Evolutionary conservation across 2,329 filamentous ascomycete species (phyloP).

Genomic region (Leptographium radiaticola): DNA sequence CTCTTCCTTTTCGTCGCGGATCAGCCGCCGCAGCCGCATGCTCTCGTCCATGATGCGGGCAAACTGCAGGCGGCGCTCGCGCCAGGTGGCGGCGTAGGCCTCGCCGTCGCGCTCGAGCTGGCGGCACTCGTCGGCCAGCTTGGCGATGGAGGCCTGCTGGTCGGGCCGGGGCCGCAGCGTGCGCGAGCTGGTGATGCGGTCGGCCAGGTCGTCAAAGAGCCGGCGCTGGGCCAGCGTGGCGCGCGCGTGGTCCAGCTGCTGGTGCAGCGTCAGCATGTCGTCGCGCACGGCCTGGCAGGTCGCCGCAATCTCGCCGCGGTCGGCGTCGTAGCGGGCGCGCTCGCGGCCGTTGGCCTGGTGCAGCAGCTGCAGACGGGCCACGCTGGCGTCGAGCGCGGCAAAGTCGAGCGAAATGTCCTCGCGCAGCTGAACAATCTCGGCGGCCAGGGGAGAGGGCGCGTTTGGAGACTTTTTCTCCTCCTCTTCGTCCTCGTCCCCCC

Average conservation of each 20-base stretch:
- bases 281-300: conserved; percentile 68
- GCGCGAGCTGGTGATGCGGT: conserved; percentile 72
- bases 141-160: conserved; percentile 62
- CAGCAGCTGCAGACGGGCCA: conserved; percentile 79
- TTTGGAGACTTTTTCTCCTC: conserved; percentile 11
- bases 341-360: conserved; percentile 71
- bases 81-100: conserved; percentile 72
- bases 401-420: conserved; percentile 84
- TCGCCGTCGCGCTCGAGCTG: conserved; percentile 76
- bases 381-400: conserved; percentile 72
- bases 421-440: conserved; percentile 50
- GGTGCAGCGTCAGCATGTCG: conserved; percentile 57
- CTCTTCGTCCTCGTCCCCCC: conserved; percentile 5
- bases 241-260: conserved; percentile 65
- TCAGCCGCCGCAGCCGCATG: conserved; percentile 70
- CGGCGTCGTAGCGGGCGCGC: conserved; percentile 67
- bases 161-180: conserved; percentile 75
- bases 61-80: conserved; percentile 75
- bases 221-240: conserved; percentile 66
- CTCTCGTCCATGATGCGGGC: conserved; percentile 81
- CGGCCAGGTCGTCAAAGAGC: conserved; percentile 75
- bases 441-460: conserved; percentile 25
- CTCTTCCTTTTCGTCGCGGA: conserved; percentile 91
- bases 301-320: conserved; percentile 65
- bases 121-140: conserved; percentile 76